Conservation (phyloP, 2,329 filamentous ascomycete species). For the Botryotinia convoluta region DNA sequence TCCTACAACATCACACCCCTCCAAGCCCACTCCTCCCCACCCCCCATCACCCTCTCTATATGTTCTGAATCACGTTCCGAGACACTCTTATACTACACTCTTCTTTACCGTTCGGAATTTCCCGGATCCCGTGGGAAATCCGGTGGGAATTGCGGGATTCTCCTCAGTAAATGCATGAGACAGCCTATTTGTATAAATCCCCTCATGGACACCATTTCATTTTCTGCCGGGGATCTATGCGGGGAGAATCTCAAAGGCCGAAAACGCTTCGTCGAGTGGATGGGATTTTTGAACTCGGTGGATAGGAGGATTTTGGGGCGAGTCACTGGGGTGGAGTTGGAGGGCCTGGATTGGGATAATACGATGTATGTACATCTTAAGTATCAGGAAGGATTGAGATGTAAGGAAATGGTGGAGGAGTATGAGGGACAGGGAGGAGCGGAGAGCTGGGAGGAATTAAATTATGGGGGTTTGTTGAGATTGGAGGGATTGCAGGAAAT, state of each 20-base stretch:
- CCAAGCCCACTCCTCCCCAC: not conserved
- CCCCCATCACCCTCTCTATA: constrained; percentile 6
- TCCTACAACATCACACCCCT: not conserved
- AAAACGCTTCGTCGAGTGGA: not conserved
- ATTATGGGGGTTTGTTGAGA: constrained; percentile 2
- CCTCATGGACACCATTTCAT: not conserved
- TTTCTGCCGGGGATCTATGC: constrained; percentile 3
- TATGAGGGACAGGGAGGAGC: constrained; percentile 16
- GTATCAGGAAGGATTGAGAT: constrained; percentile 3
- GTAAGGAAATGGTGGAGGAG: constrained; percentile 1
- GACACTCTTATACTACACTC: constrained; percentile 9
- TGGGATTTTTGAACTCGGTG: not conserved
- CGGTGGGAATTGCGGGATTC: not conserved
- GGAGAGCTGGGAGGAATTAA: constrained; percentile 7
- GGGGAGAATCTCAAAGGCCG: not conserved
- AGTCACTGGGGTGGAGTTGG: not conserved
- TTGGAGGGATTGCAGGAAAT: not conserved
- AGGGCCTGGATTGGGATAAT: constrained; percentile 15
- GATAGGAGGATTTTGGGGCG: not conserved
- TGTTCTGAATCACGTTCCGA: constrained; percentile 17
- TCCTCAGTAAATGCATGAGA: not conserved
- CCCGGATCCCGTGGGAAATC: not conserved
- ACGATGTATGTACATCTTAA: constrained; percentile 13
- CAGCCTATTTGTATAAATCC: constrained; percentile 16
- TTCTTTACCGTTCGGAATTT: constrained; percentile 11